Conservation (phyloP, 2,329 filamentous ascomycete species). For the Helminthosporium solani region DNA sequence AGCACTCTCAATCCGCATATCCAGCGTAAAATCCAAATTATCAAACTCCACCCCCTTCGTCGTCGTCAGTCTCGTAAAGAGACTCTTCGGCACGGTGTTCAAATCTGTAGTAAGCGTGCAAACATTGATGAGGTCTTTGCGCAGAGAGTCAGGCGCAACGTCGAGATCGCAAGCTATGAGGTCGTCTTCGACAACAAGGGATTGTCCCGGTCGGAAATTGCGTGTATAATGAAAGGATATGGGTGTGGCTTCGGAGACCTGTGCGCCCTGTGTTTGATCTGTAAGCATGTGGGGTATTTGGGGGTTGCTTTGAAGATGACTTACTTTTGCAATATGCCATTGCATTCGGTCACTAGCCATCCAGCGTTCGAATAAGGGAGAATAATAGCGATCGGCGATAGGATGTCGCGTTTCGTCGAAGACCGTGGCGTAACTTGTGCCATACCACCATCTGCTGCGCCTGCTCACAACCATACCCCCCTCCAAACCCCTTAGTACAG, state of each 20-base stretch:
- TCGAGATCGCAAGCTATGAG: conserved; percentile 74
- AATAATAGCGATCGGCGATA: conserved; percentile 75
- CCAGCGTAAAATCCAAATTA: conserved; percentile 77
- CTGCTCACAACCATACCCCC: conserved; percentile 77
- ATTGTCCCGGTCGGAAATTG: conserved; percentile 78
- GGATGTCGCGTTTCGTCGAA: conserved; percentile 76
- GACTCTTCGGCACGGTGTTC: conserved; percentile 68
- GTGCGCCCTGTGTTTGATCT: conserved; percentile 59
- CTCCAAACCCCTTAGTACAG: conserved; percentile 72
- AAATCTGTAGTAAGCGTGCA: conserved; percentile 81
- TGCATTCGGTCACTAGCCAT: conserved; percentile 84
- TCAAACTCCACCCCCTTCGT: conserved; percentile 79
- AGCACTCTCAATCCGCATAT: conserved; percentile 80
- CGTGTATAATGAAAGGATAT: conserved; percentile 84
- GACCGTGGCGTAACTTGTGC: conserved; percentile 77
- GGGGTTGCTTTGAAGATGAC: conserved; percentile 12
- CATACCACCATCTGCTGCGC: conserved; percentile 74
- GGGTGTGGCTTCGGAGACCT: conserved; percentile 70
- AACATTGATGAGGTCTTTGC: conserved; percentile 63
- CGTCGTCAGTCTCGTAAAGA: conserved; percentile 75
- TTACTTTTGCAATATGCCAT: conserved; percentile 78
- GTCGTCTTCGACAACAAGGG: conserved; percentile 75
- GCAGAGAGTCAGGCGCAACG: conserved; percentile 57
- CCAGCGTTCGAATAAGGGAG: conserved; percentile 76
- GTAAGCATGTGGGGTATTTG: background rate